Evolutionary conservation across 805 yeast species (phyloP).

Genomic region (Yamadazyma scolyti): DNA sequence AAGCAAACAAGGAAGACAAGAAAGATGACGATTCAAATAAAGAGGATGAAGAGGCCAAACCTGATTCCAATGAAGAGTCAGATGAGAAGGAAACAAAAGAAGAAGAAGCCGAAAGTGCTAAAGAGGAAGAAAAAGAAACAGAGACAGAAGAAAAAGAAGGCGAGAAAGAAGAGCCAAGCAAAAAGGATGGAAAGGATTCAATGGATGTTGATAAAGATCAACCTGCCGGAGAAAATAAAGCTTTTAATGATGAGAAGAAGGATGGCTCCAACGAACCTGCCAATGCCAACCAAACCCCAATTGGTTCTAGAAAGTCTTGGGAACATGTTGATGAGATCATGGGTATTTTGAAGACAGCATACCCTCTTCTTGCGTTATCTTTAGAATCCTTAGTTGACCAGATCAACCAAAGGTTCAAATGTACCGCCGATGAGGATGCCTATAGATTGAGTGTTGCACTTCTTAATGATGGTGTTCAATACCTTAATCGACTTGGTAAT

Average conservation of each 20-base stretch:
- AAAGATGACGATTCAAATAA: slow-evolving; percentile 3
- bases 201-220: slow-evolving; percentile 1
- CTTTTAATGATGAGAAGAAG: slow-evolving; percentile 3
- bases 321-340: slow-evolving; percentile 88
- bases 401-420: slow-evolving; percentile 87
- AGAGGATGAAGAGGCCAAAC: slow-evolving; percentile 5
- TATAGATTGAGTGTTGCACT: slow-evolving; percentile 90
- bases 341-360: slow-evolving; percentile 94
- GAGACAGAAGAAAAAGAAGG: slow-evolving; percentile 4
- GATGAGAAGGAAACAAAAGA: slow-evolving; percentile 3
- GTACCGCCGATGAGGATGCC: slow-evolving; percentile 93
- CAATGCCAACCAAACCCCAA: slow-evolving; percentile 2
- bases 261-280: slow-evolving; percentile 7
- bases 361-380: slow-evolving; percentile 87
- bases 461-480: slow-evolving; percentile 89
- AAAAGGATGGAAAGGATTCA: slow-evolving; percentile 4
- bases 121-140: slow-evolving; percentile 4
- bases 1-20: not conserved
- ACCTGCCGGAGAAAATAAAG: slow-evolving; percentile 3
- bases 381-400: slow-evolving; percentile 95
- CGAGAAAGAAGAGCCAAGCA: slow-evolving; percentile 1
- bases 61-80: slow-evolving; percentile 2
- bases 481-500: slow-evolving; percentile 77
- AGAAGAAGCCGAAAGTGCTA: slow-evolving; percentile 3
- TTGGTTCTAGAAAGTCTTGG: slow-evolving; percentile 69